Evolutionary conservation across 495 filamentous ascomycete species (phyloP).

Genomic region (Aspergillus funiculosus): DNA sequence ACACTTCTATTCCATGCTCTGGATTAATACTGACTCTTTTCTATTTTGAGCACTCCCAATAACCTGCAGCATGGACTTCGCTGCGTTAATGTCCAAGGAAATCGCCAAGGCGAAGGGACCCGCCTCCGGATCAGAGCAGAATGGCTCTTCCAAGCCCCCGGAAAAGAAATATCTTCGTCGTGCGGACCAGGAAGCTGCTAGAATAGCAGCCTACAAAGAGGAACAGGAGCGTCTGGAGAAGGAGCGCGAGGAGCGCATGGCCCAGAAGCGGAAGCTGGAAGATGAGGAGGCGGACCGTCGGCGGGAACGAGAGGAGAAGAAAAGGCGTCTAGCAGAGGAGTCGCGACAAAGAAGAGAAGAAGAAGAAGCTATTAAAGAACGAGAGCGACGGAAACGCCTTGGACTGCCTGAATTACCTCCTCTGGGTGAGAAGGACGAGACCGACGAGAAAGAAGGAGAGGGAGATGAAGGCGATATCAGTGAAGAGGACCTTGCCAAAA

Average conservation of each 20-base stretch:
- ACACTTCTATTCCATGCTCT: neutral
- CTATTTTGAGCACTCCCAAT: neutral
- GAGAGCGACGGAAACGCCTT: slow-evolving; percentile 47
- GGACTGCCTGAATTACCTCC: slow-evolving; percentile 68
- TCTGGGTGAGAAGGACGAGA: slow-evolving; percentile 32
- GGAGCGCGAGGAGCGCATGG: slow-evolving; percentile 59
- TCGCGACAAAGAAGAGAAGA: slow-evolving; percentile 62
- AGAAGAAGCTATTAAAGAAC: slow-evolving; percentile 55
- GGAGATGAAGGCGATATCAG: slow-evolving; percentile 60
- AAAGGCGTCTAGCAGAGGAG: slow-evolving; percentile 73
- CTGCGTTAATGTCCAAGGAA: slow-evolving; percentile 80
- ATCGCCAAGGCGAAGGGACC: slow-evolving; percentile 69
- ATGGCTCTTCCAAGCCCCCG: slow-evolving; percentile 29
- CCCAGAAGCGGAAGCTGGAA: slow-evolving; percentile 81
- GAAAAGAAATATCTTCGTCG: slow-evolving; percentile 80
- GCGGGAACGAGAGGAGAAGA: slow-evolving; percentile 70
- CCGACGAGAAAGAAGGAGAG: slow-evolving; percentile 31
- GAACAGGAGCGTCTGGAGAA: slow-evolving; percentile 66
- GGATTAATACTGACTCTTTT: neutral
- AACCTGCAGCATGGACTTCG: slow-evolving; percentile 77
- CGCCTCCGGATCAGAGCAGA: slow-evolving; percentile 22
- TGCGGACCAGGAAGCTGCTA: slow-evolving; percentile 77
- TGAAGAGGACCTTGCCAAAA: slow-evolving; percentile 61
- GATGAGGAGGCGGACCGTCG: slow-evolving; percentile 72
- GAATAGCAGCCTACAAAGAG: slow-evolving; percentile 70